Evolutionary conservation across 1,284 basidiomycete genomes (phyloP), one percentile per base, ranked within the genome.

Genomic region (Exobasidium cylindrosporum): DNA sequence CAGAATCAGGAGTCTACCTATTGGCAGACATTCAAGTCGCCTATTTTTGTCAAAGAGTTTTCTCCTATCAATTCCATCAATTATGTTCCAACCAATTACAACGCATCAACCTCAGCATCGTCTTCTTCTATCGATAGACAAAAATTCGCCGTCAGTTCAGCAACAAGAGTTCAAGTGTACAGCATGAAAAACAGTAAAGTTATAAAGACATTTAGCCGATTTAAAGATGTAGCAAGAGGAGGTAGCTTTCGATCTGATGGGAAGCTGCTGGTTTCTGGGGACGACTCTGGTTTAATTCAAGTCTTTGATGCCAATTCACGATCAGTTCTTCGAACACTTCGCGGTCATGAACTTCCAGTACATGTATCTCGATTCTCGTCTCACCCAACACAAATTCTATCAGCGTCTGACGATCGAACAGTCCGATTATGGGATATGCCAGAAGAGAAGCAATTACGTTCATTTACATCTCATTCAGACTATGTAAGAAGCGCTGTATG

Each of bases 341-440:
- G 92, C 70, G 88, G 89, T 1, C 95, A 98, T 81, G 91, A 93
- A 74, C 92, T 95, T 82, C 92, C 95, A 29, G 92, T 97, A 0
- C 94, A 97, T 82, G 89, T 96, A 64, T 87, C 92, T 7, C 90
- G 89, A 73, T 99, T 98, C 81, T 97, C 95, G 1, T 82, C 88
- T 1, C 84, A 87, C 43, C 86, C 87, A 2, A 90, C 92, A 0
- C 89, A 92, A 73, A 84, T 97, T 58, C 85, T 98, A 44, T 93
- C 95, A 2, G 95, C 92, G 69, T 97, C 94, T 1, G 96, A 98
- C 81, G 96, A 99, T 80, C 90, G 90, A 3, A 95, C 92, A 11
- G 91, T 92, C 57, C 89, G 89, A 79, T 83, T 98, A 1, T 97
- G 93, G 91, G 96, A 98, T 81, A 87, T 98, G 5, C 91, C 95